A percentile compares a stretch with the other conserved stretches of the same genome.
Conservation (phyloP, 768 basidiomycete species). For the Rhodotorula toruloides region DNA sequence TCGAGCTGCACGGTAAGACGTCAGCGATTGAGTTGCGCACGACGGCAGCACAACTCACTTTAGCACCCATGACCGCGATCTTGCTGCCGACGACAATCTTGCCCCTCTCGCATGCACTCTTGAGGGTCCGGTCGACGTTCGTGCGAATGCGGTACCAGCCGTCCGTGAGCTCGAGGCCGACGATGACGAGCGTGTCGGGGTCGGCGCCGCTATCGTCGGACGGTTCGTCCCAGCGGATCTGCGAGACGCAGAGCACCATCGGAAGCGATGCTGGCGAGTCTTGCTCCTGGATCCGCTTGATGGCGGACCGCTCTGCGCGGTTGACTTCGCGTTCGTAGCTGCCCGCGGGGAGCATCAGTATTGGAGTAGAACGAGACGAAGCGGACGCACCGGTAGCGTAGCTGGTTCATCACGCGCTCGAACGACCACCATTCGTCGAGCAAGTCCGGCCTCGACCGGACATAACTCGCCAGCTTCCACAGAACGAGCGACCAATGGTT, state of each 20-base stretch:
- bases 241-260: conserved; percentile 78
- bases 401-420: conserved; percentile 71
- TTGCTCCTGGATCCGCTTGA: conserved; percentile 73
- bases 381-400: conserved; percentile 68
- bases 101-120: conserved; percentile 63
- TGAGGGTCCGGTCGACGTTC: conserved; percentile 65
- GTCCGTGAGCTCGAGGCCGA: conserved; percentile 81
- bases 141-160: conserved; percentile 91
- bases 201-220: conserved; percentile 7
- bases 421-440: conserved; percentile 70
- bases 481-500: conserved; percentile 87
- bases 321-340: conserved; percentile 89
- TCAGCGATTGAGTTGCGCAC: neutral
- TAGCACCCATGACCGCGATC: conserved; percentile 70
- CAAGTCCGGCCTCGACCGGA: conserved; percentile 62
- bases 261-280: conserved; percentile 74
- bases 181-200: conserved; percentile 50
- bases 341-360: neutral
- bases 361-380: neutral
- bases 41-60: conserved; percentile 54
- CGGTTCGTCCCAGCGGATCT: conserved; percentile 57
- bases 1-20: conserved; percentile 54
- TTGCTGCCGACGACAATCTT: conserved; percentile 73
- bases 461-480: conserved; percentile 91
- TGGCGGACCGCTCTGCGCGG: conserved; percentile 66